Percentiles rank a stretch among this genome's conserved stretches.
Evolutionary conservation across 495 filamentous ascomycete species (phyloP).

Genomic region (Tuber brumale): DNA sequence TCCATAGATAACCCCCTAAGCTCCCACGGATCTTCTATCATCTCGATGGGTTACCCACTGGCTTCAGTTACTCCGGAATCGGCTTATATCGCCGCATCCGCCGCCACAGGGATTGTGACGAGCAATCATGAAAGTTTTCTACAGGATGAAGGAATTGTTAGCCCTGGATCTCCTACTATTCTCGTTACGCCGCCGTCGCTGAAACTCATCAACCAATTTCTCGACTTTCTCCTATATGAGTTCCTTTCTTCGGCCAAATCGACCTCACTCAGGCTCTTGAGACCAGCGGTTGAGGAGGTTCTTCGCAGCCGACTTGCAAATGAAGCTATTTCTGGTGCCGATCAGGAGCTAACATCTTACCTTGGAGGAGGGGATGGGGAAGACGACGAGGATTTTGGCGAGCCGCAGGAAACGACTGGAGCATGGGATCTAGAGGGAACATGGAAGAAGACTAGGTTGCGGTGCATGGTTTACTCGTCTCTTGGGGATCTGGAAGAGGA

Average conservation of each 20-base stretch:
- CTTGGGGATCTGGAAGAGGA: slow-evolving; percentile 96
- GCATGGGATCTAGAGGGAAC: slow-evolving; percentile 80
- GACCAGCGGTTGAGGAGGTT: slow-evolving; percentile 78
- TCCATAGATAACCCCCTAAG: slow-evolving; percentile 36
- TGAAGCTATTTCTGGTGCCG: slow-evolving; percentile 78
- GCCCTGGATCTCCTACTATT: slow-evolving; percentile 60
- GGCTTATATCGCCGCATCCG: slow-evolving; percentile 80
- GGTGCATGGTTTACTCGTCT: slow-evolving; percentile 97
- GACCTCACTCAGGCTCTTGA: slow-evolving; percentile 68
- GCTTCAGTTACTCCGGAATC: slow-evolving; percentile 67
- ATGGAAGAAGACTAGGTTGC: slow-evolving; percentile 84
- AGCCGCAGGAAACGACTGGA: slow-evolving; percentile 59
- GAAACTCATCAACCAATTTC: slow-evolving; percentile 77
- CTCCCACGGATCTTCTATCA: slow-evolving; percentile 33
- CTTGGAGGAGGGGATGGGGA: slow-evolving; percentile 69
- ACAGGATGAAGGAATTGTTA: slow-evolving; percentile 57
- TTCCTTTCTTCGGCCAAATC: slow-evolving; percentile 74
- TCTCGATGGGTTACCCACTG: slow-evolving; percentile 26
- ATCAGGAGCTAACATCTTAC: slow-evolving; percentile 85
- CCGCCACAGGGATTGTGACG: slow-evolving; percentile 86
- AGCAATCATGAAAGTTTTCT: slow-evolving; percentile 72
- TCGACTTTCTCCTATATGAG: slow-evolving; percentile 87
- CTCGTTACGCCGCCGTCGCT: slow-evolving; percentile 70
- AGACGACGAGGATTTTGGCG: slow-evolving; percentile 77
- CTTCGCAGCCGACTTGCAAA: slow-evolving; percentile 80